These are phyloP conservation scores for Suillus subalutaceus DNA, from an alignment of 768 basidiomycete genomes.

Conservation along the genomic window DNA sequence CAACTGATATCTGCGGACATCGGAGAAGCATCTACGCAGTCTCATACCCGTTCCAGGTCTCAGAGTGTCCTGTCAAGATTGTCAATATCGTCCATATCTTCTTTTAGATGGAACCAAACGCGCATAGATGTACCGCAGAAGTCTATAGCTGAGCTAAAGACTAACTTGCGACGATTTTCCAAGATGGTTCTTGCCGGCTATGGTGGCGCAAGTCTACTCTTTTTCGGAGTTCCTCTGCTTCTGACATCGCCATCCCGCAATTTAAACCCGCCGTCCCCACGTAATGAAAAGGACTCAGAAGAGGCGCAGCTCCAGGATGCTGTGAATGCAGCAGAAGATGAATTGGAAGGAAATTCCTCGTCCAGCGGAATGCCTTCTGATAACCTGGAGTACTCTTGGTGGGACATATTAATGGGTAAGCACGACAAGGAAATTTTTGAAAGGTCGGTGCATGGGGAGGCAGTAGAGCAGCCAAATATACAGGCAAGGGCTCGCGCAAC, in stretches of 20 bases:
- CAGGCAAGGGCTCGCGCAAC: slow-evolving; percentile 51
- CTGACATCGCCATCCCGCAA: slow-evolving; percentile 29
- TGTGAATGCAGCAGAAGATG: slow-evolving; percentile 71
- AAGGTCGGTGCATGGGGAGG: slow-evolving; percentile 46
- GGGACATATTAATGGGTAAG: slow-evolving; percentile 78
- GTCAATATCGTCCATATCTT: slow-evolving; percentile 32
- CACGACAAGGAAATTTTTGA: slow-evolving; percentile 87
- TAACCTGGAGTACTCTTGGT: slow-evolving; percentile 67
- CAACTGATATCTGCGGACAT: slow-evolving; percentile 84
- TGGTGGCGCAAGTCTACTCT: slow-evolving; percentile 78
- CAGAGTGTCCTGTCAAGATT: slow-evolving; percentile 28
- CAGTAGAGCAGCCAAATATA: slow-evolving; percentile 21
- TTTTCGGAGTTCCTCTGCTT: slow-evolving; percentile 67
- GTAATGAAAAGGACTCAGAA: slow-evolving; percentile 52
- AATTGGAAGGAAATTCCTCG: slow-evolving; percentile 47
- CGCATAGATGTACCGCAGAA: slow-evolving; percentile 28
- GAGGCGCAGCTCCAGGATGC: slow-evolving; percentile 65
- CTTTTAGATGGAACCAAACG: slow-evolving; percentile 25
- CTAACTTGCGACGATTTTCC: slow-evolving; percentile 75
- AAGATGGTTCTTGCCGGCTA: slow-evolving; percentile 86
- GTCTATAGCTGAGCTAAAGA: slow-evolving; percentile 56
- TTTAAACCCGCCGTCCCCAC: slow-evolving; percentile 28
- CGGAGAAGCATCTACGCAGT: slow-evolving; percentile 52
- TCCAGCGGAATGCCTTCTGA: slow-evolving; percentile 27
- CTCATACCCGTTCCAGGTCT: slow-evolving; percentile 35